phyloP scores from a whole-genome alignment of 148 eudicot species.

The Polygonum maritimum region DNA sequence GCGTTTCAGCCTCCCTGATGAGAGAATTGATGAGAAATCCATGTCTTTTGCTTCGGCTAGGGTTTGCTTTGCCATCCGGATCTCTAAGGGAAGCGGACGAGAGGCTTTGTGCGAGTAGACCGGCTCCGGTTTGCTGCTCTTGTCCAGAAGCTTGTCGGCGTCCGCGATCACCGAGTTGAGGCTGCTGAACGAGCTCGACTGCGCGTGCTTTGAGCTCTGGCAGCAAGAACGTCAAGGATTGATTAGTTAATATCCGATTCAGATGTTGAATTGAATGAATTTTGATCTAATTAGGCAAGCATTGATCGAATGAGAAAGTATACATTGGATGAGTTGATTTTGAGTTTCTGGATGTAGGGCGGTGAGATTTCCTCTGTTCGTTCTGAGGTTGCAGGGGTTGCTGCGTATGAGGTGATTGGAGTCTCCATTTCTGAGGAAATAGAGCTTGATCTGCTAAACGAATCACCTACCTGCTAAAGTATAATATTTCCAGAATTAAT shows the following conservation, averaged over 20 bases:
- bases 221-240: background rate
- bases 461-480: background rate
- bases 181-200: conserved; percentile 21
- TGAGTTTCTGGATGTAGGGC: background rate
- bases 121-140: background rate
- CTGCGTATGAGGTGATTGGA: background rate
- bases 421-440: background rate
- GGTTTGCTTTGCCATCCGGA: conserved; percentile 35
- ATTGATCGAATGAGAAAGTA: background rate
- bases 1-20: conserved; percentile 19
- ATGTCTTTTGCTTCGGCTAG: conserved; percentile 19
- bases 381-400: background rate
- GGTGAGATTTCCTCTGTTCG: background rate
- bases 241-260: background rate
- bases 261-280: background rate
- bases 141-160: conserved; percentile 20
- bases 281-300: no score
- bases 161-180: conserved; percentile 29
- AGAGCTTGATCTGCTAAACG: conserved; percentile 5
- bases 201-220: background rate
- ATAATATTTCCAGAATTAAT: background rate
- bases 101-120: background rate
- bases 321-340: conserved; percentile 1
- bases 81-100: conserved; percentile 15
- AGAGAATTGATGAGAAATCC: conserved; percentile 14